A percentile compares a stretch with the other conserved stretches of the same genome.
Conservation (phyloP, 192 early-diverging fungal genomes). For the Backusella parvicylindrica region DNA sequence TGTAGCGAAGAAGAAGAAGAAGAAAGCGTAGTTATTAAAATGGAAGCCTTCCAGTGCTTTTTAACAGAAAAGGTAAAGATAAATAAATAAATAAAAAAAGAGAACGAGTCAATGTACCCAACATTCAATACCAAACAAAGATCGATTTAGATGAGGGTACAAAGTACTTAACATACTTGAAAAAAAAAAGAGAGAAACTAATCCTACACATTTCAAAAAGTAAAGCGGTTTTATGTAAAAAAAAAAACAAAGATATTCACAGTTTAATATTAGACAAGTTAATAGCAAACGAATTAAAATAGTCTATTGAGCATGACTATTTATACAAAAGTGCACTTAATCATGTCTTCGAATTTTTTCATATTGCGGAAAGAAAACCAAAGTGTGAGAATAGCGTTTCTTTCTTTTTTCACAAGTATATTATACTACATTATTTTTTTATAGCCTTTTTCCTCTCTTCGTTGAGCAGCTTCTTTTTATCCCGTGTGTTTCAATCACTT, state of each 20-base stretch:
- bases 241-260: not conserved
- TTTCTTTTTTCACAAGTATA: no score
- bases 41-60: no score
- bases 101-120: not conserved
- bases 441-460: no score
- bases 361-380: not conserved
- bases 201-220: no score
- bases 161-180: not conserved
- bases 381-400: no score
- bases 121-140: conserved; percentile 17
- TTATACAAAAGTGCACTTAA: conserved; percentile 20
- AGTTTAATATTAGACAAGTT: conserved; percentile 14
- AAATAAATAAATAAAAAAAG: not conserved
- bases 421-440: no score
- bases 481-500: no score
- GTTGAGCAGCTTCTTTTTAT: no score
- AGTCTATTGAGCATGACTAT: conserved; percentile 27
- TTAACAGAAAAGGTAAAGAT: no score
- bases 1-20: no score
- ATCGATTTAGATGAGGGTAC: conserved; percentile 18
- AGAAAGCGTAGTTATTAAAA: no score
- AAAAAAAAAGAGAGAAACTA: not conserved
- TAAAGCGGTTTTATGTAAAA: conserved; percentile 35
- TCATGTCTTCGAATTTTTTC: conserved; percentile 8
- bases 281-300: conserved; percentile 23